phyloP scores from a whole-genome alignment of 2,329 filamentous ascomycete genomes.

The Fusarium siculi region DNA sequence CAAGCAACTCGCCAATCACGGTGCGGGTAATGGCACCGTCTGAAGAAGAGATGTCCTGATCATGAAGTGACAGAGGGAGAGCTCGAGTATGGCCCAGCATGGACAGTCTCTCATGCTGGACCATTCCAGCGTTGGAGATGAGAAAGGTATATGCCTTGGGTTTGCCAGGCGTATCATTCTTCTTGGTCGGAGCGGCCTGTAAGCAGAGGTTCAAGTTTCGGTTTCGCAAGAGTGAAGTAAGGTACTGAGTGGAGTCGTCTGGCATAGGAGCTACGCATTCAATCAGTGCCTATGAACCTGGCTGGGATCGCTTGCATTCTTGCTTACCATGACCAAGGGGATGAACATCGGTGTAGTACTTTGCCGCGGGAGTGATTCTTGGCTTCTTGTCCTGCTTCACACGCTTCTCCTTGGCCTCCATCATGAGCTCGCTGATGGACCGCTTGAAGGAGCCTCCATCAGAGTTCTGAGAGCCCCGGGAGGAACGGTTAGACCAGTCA shows the following conservation, averaged over 20 bases:
- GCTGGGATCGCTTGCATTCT: not conserved
- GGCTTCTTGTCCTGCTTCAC: constrained; percentile 1
- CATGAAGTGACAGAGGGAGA: constrained; percentile 22
- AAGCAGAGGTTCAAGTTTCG: constrained; percentile 26
- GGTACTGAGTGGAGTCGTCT: constrained; percentile 26
- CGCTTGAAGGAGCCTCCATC: constrained; percentile 14
- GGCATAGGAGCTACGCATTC: constrained; percentile 24
- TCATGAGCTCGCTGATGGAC: not conserved
- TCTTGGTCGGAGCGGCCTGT: not conserved
- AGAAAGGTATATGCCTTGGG: constrained; percentile 20
- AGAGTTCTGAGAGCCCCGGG: not conserved
- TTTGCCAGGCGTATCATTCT: not conserved
- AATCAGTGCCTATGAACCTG: not conserved
- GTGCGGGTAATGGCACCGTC: constrained; percentile 14
- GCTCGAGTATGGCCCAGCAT: constrained; percentile 14
- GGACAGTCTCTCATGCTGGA: constrained; percentile 31
- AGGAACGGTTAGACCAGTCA: constrained; percentile 21
- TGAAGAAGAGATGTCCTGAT: not conserved
- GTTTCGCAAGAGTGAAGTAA: constrained; percentile 29
- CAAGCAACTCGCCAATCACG: constrained; percentile 42
- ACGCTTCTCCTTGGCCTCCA: not conserved
- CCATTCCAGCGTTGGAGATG: constrained; percentile 36
- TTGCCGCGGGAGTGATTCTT: not conserved
- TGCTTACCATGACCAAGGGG: constrained; percentile 34
- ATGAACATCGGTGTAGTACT: constrained; percentile 17